Evolutionary conservation across 1,284 basidiomycete genomes (phyloP).

Genomic region (Earliella scabrosa): DNA sequence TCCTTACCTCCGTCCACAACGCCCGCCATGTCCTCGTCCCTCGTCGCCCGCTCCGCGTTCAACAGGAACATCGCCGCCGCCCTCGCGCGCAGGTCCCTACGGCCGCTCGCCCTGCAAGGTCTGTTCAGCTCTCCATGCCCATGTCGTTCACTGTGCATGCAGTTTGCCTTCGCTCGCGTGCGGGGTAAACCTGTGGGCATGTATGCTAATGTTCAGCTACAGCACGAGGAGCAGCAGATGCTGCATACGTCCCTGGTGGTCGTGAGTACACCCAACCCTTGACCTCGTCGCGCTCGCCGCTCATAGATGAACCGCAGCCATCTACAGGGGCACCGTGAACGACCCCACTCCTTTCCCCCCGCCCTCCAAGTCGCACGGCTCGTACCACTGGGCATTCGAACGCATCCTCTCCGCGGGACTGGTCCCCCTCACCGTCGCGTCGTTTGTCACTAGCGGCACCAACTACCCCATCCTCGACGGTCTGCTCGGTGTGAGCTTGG

Average conservation of each 20-base stretch:
- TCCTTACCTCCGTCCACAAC: conserved; percentile 21
- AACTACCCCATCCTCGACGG: conserved; percentile 88
- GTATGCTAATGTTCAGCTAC: not conserved
- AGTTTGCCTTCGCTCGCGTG: not conserved
- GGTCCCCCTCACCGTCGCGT: conserved; percentile 86
- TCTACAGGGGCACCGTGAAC: conserved; percentile 94
- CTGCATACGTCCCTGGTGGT: conserved; percentile 67
- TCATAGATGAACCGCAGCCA: conserved; percentile 54
- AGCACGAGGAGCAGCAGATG: conserved; percentile 34
- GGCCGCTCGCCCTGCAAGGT: conserved; percentile 36
- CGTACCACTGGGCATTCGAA: conserved; percentile 98
- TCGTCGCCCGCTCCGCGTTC: conserved; percentile 53
- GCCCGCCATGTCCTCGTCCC: conserved; percentile 53
- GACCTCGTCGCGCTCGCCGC: conserved; percentile 1
- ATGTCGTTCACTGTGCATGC: not conserved
- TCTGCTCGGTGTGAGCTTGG: conserved; percentile 82
- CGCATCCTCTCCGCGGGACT: conserved; percentile 87
- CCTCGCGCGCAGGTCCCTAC: conserved; percentile 44
- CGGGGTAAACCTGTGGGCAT: not conserved
- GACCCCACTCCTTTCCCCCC: conserved; percentile 91
- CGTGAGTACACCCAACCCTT: conserved; percentile 51
- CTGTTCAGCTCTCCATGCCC: conserved; percentile 31
- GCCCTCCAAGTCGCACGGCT: conserved; percentile 84
- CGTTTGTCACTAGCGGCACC: conserved; percentile 73
- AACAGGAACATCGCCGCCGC: conserved; percentile 45